Percentiles rank a stretch among this genome's conserved stretches.
Conservation (phyloP, 129 eudicot species). For the Pulicaria dysenterica region DNA sequence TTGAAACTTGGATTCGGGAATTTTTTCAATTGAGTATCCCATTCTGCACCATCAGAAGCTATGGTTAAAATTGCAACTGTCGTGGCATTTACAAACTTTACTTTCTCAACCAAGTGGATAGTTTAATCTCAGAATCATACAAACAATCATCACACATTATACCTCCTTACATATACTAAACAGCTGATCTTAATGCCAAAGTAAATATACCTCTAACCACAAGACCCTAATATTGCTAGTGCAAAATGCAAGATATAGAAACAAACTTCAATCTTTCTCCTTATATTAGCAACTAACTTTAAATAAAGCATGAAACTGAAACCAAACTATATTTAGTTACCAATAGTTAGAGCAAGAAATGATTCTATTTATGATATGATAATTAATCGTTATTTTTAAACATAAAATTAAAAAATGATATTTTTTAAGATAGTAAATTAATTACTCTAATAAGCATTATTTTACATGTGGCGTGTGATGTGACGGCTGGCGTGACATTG, state of each 20-base stretch:
- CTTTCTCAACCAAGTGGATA: background rate
- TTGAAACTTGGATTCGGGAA: conserved; percentile 68
- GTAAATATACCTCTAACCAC: background rate
- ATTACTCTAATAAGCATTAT: background rate
- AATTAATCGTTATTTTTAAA: no score
- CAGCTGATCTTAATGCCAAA: background rate
- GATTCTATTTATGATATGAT: no score
- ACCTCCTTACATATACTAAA: background rate
- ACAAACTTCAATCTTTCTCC: no score
- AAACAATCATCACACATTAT: background rate
- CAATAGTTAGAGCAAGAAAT: no score
- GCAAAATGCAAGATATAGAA: no score
- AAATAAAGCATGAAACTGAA: no score
- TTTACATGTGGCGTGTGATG: background rate
- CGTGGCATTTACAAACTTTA: background rate
- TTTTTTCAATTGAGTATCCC: conserved; percentile 65
- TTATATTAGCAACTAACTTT: no score
- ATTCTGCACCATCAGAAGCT: conserved; percentile 44
- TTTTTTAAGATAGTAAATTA: background rate
- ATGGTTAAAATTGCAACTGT: background rate
- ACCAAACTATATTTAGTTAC: no score
- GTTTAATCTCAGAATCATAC: background rate
- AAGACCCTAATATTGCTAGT: background rate
- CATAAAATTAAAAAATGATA: no score
- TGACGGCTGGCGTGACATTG: background rate